Evolutionary conservation across 2,329 filamentous ascomycete species (phyloP).

Genomic region (Alternaria metachromatica): DNA sequence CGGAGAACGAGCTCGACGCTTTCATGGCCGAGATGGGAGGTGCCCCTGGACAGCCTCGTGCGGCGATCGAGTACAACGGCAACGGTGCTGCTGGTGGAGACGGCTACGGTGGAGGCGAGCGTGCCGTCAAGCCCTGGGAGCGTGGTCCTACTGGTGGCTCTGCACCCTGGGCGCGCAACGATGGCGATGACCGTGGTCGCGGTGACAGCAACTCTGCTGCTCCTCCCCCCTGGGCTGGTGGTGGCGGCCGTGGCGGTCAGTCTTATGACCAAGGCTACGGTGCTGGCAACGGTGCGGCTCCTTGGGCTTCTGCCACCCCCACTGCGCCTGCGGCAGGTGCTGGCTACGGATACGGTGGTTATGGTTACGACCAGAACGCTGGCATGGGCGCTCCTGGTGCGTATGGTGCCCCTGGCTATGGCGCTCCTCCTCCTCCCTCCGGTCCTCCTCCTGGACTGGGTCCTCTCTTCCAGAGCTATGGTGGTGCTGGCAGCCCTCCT

Average conservation of each 20-base stretch:
- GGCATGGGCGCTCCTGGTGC: constrained; percentile 48
- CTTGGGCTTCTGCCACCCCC: constrained; percentile 51
- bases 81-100: constrained; percentile 50
- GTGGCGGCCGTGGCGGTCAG: constrained; percentile 42
- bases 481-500: constrained; percentile 61
- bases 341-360: constrained; percentile 53
- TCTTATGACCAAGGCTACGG: constrained; percentile 39
- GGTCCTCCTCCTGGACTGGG: constrained; percentile 62
- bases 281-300: constrained; percentile 41
- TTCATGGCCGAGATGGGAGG: constrained; percentile 97
- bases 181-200: constrained; percentile 52
- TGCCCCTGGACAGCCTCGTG: constrained; percentile 67
- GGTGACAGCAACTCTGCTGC: constrained; percentile 47
- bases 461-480: constrained; percentile 72
- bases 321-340: constrained; percentile 37
- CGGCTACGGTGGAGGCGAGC: constrained; percentile 55
- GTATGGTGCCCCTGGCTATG: constrained; percentile 52
- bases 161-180: constrained; percentile 71
- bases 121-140: constrained; percentile 84
- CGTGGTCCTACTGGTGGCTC: constrained; percentile 82
- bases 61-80: constrained; percentile 69
- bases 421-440: constrained; percentile 52
- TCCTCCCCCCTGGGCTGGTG: constrained; percentile 51
- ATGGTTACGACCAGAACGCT: constrained; percentile 40
- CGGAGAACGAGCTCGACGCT: constrained; percentile 96